A percentile compares a stretch with the other conserved stretches of the same genome.
phyloP scores from a whole-genome alignment of 2,329 filamentous ascomycete genomes.

The Trichoderma citrinoviride region DNA sequence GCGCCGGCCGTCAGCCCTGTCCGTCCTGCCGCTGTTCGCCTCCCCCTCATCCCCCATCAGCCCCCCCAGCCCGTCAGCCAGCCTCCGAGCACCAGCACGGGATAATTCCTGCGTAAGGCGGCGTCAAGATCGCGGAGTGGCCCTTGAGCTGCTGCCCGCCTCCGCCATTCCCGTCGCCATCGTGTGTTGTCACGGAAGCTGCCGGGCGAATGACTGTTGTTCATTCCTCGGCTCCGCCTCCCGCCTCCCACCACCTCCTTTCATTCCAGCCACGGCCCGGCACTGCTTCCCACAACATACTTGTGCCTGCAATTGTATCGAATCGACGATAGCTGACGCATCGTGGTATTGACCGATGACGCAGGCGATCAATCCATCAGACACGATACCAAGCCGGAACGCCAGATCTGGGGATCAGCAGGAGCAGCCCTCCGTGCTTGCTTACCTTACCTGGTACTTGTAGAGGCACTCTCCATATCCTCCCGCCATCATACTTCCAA shows the following conservation, averaged over 20 bases:
- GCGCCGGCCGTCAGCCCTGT: not conserved
- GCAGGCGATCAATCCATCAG: slow-evolving; percentile 6
- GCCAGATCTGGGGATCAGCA: slow-evolving; percentile 1
- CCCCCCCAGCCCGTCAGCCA: not conserved
- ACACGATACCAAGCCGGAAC: not conserved
- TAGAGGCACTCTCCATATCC: not conserved
- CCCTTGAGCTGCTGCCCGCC: slow-evolving; percentile 16
- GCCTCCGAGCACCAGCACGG: not conserved
- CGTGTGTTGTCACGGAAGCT: slow-evolving; percentile 21
- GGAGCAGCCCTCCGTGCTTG: slow-evolving; percentile 8
- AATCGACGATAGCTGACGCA: slow-evolving; percentile 23
- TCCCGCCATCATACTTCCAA: not conserved
- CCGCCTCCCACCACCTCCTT: slow-evolving; percentile 21
- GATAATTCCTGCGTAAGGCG: slow-evolving; percentile 4
- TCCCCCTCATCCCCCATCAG: not conserved
- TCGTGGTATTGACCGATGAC: slow-evolving; percentile 21
- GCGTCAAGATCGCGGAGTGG: slow-evolving; percentile 16
- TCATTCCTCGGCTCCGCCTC: slow-evolving; percentile 24
- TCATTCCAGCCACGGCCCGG: slow-evolving; percentile 28
- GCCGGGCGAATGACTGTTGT: slow-evolving; percentile 18
- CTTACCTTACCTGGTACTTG: not conserved
- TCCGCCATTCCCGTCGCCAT: slow-evolving; percentile 18
- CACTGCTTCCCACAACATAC: slow-evolving; percentile 24
- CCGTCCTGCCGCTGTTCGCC: not conserved
- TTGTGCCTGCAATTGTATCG: not conserved